phyloP scores from a whole-genome alignment of 495 filamentous ascomycete genomes.

The Talaromyces ruber region DNA sequence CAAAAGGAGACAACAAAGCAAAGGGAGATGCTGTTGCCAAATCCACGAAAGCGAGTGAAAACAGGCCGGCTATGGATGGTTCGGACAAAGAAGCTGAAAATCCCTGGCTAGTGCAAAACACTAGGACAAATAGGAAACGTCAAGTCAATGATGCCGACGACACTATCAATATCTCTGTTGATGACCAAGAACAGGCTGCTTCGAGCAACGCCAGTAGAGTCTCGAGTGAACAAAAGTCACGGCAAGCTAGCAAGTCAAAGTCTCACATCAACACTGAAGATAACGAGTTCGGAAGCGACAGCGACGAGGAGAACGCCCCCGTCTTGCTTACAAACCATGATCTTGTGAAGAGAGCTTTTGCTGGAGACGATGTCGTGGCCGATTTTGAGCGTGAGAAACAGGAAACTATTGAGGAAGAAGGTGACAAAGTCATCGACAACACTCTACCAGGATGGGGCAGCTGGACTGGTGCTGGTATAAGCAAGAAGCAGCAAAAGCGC shows the following conservation, averaged over 20 bases:
- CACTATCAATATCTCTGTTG: slow-evolving; percentile 29
- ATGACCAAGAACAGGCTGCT: slow-evolving; percentile 16
- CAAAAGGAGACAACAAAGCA: neutral
- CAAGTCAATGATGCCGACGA: slow-evolving; percentile 22
- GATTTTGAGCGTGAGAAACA: slow-evolving; percentile 79
- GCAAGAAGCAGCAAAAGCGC: slow-evolving; percentile 51
- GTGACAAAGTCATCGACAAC: slow-evolving; percentile 74
- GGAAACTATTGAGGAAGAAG: slow-evolving; percentile 65
- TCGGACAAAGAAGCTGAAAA: slow-evolving; percentile 26
- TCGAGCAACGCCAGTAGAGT: slow-evolving; percentile 9
- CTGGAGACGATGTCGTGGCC: slow-evolving; percentile 76
- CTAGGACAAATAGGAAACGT: slow-evolving; percentile 27
- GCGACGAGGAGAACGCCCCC: slow-evolving; percentile 52
- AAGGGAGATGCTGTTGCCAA: neutral
- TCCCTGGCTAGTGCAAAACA: slow-evolving; percentile 41
- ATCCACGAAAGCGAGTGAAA: neutral
- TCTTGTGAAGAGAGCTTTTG: slow-evolving; percentile 78
- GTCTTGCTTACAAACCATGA: slow-evolving; percentile 69
- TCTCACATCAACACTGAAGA: neutral
- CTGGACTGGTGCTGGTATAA: slow-evolving; percentile 78
- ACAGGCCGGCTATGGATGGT: slow-evolving; percentile 8
- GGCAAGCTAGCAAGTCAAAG: slow-evolving; percentile 12
- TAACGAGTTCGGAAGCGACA: slow-evolving; percentile 27
- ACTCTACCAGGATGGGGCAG: slow-evolving; percentile 88
- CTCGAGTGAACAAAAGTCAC: slow-evolving; percentile 12